phyloP scores from a whole-genome alignment of 1,139 yeast species.

The Blastobotrys aristatus region DNA sequence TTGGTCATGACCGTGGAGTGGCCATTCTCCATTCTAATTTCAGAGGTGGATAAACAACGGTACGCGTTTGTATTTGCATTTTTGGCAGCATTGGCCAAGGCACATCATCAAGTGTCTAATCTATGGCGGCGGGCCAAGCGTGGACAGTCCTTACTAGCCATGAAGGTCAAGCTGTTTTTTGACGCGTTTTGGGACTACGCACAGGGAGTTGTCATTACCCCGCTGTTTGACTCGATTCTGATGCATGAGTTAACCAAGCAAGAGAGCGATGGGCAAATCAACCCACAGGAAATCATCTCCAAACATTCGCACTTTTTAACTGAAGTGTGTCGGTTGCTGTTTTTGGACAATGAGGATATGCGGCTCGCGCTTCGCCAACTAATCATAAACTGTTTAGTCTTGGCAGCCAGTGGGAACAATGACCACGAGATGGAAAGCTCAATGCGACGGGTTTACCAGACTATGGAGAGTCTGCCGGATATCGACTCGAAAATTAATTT shows the following conservation, averaged over 20 bases:
- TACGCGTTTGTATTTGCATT: slow-evolving; percentile 23
- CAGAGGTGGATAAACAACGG: slow-evolving; percentile 15
- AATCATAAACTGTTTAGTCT: slow-evolving; percentile 14
- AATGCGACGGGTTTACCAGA: slow-evolving; percentile 4
- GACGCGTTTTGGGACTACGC: slow-evolving; percentile 27
- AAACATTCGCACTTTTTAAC: slow-evolving; percentile 16
- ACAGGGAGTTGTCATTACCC: slow-evolving; percentile 21
- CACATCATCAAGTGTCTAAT: slow-evolving; percentile 14
- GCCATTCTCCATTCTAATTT: slow-evolving; percentile 23
- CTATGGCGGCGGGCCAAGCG: slow-evolving; percentile 15
- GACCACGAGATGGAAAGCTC: not conserved
- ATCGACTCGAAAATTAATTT: slow-evolving; percentile 12
- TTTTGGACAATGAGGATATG: slow-evolving; percentile 17
- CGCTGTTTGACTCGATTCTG: slow-evolving; percentile 13
- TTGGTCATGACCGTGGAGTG: slow-evolving; percentile 19
- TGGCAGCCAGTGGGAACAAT: not conserved
- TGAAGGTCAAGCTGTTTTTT: slow-evolving; percentile 20
- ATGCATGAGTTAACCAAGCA: slow-evolving; percentile 4
- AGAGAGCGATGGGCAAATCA: slow-evolving; percentile 12
- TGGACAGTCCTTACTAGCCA: slow-evolving; percentile 10
- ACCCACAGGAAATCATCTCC: slow-evolving; percentile 19
- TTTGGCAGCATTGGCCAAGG: slow-evolving; percentile 18
- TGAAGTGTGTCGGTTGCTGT: slow-evolving; percentile 16
- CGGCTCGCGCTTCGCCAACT: slow-evolving; percentile 16
- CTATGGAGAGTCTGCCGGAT: slow-evolving; percentile 8